phyloP scores from a whole-genome alignment of 495 filamentous ascomycete species.

The Penicillium daleae region DNA sequence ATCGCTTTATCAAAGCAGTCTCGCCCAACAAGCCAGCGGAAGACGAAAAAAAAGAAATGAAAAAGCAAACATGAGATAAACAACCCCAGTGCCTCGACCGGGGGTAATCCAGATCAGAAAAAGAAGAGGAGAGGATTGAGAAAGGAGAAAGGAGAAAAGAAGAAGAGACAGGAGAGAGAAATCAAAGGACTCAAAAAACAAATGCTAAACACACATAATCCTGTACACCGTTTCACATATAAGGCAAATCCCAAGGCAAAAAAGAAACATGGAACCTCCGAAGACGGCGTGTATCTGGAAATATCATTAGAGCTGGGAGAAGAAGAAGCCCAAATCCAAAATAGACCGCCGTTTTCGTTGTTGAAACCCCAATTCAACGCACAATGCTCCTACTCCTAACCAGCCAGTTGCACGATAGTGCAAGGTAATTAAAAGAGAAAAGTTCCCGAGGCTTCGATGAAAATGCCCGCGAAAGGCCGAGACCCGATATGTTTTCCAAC shows the following conservation, averaged over 20 bases:
- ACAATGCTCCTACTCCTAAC: slow-evolving; percentile 35
- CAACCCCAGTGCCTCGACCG: slow-evolving; percentile 19
- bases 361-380: slow-evolving; percentile 23
- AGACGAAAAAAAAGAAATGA: slow-evolving; percentile 33
- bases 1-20: slow-evolving; percentile 46
- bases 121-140: slow-evolving; percentile 14
- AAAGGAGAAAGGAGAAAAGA: slow-evolving; percentile 11
- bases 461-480: neutral
- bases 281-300: slow-evolving; percentile 27
- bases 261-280: slow-evolving; percentile 17
- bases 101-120: slow-evolving; percentile 14
- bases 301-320: slow-evolving; percentile 30
- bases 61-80: slow-evolving; percentile 28
- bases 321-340: slow-evolving; percentile 29
- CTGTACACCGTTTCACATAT: slow-evolving; percentile 38
- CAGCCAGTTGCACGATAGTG: slow-evolving; percentile 34
- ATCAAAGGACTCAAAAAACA: no score
- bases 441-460: slow-evolving; percentile 11
- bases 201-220: slow-evolving; percentile 31
- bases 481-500: slow-evolving; percentile 15
- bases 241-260: slow-evolving; percentile 20
- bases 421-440: slow-evolving; percentile 28
- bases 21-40: slow-evolving; percentile 30
- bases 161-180: slow-evolving; percentile 7
- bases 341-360: slow-evolving; percentile 35